Base-by-base conservation (phyloP, 2,329 filamentous ascomycete species). In the Aspergillus sp. region DNA sequence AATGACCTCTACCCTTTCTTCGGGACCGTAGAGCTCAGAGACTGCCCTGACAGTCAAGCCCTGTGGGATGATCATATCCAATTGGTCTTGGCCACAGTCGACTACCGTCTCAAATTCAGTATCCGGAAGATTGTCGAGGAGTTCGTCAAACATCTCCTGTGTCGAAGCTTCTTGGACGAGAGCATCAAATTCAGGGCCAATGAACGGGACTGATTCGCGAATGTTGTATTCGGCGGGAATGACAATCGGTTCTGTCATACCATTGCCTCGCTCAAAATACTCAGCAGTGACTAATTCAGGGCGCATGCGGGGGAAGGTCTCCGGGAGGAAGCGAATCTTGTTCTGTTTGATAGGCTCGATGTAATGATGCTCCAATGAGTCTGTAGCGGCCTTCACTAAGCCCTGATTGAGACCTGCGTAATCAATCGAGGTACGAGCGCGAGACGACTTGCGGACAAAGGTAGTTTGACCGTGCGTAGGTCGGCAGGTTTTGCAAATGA, bases 361-460 rank as follows among this genome's bases (percentile, higher is more conserved):
- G 71, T 90, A 90, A 69, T 89, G 88, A 71, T 90, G 88, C 64
- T 89, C 86, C 53, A 83, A 78, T 34, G 85, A 85, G 63, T 90
- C 87, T 57, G 86, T 85, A 6, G 87, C 86, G 1, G 87, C 87
- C 72, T 88, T 88, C 56, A 90, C 79, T 15, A 89, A 82, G 46
- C 88, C 88, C 72, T 88, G 84, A 67, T 90, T 87, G 46, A 90
- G 79, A 52, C 87, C 87, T 54, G 87, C 87, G 73, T 90, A 90
- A 71, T 90, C 88, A 61, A 90, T 89, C 17, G 85, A 84, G 38
- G 85, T 87, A 68, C 88, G 85, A 34, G 87, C 85, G 57, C 88
- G 82, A 51, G 84, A 82, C 23, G 88, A 90, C 71, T 89, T 90
- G 63, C 88, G 85, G 50, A 89, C 86, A 74, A 84, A 88, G 1